Base-by-base conservation (phyloP, 352 stramenopile species). In the Phytophthora pinifolia region DNA sequence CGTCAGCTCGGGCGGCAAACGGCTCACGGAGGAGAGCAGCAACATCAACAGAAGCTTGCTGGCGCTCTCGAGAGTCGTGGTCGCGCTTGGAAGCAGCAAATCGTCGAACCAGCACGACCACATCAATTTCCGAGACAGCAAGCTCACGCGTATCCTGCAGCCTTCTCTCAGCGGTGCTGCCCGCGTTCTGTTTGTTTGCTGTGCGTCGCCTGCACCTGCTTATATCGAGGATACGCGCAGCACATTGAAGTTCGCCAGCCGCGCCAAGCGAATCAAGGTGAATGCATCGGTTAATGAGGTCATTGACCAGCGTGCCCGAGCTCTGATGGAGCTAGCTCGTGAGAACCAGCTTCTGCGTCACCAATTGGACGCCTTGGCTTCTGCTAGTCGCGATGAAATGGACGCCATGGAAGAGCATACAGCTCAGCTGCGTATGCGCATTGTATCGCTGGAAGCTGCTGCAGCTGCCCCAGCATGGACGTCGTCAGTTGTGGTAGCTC, bases 81-180 rank as follows among this genome's bases (percentile, higher is more conserved):
- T 97, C 33, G 96, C 96, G n/a, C 70, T 96, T 4, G 86, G 82
- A 17, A 77, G 96, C 45, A 95, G 95, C 14, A 87, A 72, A 10
- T 34, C 35, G 10, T 45, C 37, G 13, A 62, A 50, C 17, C 53
- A 66, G 27, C 55, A 67, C 7, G 65, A 70, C 18, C 92, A 98
- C 54, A 83, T 98, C 17, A 94, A 94, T 15, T 98, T 96, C 42
- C 74, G 94, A 18, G 90, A 98, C 59, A 96, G 85, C 9, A 97
- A 97, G 58, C 82, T 98, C 13, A 98, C 94, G 33, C 84, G 93
- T 9, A 69, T 98, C 22, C 74, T 98, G 25, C 85, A 96, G 47
- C 88, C 96, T 39, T 91, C 83, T 12, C 65, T 97, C 0, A 83
- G 88, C 12, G 89, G 84, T 25, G 88, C 90, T 46, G 79, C 75